Evolutionary conservation across 73 alveolate species (phyloP).

Genomic region (Symbiodinium pilosum): DNA sequence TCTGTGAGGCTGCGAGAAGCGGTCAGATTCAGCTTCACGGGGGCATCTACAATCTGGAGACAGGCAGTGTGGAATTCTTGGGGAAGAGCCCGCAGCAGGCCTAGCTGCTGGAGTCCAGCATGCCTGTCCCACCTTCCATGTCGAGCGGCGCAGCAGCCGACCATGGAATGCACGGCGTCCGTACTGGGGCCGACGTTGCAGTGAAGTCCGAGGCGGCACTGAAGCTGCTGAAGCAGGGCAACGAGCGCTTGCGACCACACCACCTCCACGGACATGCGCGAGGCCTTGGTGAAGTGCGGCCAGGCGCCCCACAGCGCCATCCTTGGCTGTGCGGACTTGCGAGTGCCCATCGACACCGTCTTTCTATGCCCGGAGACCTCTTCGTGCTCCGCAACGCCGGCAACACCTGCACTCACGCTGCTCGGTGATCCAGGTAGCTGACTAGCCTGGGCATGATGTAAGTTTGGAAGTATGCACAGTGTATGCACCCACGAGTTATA

Average conservation of each 20-base stretch:
- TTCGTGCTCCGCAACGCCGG: constrained; percentile 68
- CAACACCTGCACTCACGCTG: constrained; percentile 60
- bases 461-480: no score
- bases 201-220: constrained; percentile 15
- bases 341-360: constrained; percentile 50
- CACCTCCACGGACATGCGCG: constrained; percentile 33
- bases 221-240: constrained; percentile 54
- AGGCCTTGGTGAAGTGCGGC: constrained; percentile 46
- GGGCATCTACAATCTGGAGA: constrained; percentile 48
- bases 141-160: not conserved
- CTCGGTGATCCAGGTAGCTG: no score
- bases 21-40: constrained; percentile 42
- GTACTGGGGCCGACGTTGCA: constrained; percentile 33
- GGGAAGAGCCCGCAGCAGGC: constrained; percentile 18
- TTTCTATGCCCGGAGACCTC: constrained; percentile 54
- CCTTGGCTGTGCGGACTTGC: constrained; percentile 60
- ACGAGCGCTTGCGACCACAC: constrained; percentile 42
- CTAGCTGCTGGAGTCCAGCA: constrained; percentile 16
- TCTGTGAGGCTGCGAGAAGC: constrained; percentile 20
- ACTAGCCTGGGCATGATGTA: no score
- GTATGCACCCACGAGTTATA: no score
- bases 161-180: constrained; percentile 48
- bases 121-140: constrained; percentile 67
- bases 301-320: constrained; percentile 86
- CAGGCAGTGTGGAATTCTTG: constrained; percentile 48